Base-by-base conservation (phyloP, 352 stramenopile genomes). In the Pythium diclinum region DNA sequence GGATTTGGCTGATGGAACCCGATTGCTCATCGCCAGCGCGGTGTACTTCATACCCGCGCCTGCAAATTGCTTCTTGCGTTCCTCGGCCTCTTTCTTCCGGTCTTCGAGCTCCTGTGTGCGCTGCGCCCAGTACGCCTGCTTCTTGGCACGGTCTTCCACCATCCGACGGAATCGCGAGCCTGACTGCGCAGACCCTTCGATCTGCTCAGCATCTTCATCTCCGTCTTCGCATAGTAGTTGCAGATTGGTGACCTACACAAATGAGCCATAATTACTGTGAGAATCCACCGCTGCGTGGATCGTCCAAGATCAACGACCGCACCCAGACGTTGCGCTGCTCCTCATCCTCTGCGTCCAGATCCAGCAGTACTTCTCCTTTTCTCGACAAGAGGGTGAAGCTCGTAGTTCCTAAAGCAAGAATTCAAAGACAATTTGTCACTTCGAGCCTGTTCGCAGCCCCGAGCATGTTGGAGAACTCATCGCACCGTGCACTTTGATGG, bases 41-140 rank as follows among this genome's bases (percentile, higher is more conserved):
- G 85, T 94, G 69, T 92, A 94, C 65, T 91, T 94, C 77, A 92
- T 89, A 6, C 85, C 85, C 6, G 72, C 74, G 30, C 76, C 72
- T 7, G 78, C 72, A 56, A 91, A 90, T 61, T 88, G 76, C 56
- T 91, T 90, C 68, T 94, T 94, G 32, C 81, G 73, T 57, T 91
- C 83, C 59, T 92, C 83, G 14, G 85, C 83, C 56, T 92, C 81
- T 51, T 72, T 65, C 60, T 92, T 88, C 17, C 83, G 78, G 33
- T 91, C 73, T 63, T 92, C 81, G 4, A 94, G 72, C 59, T 92
- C 85, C 61, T 90, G 73, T 5, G 83, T 88, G 30, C 85, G 83
- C 65, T 91, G 85, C 2, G 71, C 63, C 85, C 85, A 94, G 67
- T 94, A 94, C 42, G 67, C 75, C 63, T 92, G 83, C 67, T 91